phyloP scores from a whole-genome alignment of 345 rosid species.

The Gossypioides kirkii region DNA sequence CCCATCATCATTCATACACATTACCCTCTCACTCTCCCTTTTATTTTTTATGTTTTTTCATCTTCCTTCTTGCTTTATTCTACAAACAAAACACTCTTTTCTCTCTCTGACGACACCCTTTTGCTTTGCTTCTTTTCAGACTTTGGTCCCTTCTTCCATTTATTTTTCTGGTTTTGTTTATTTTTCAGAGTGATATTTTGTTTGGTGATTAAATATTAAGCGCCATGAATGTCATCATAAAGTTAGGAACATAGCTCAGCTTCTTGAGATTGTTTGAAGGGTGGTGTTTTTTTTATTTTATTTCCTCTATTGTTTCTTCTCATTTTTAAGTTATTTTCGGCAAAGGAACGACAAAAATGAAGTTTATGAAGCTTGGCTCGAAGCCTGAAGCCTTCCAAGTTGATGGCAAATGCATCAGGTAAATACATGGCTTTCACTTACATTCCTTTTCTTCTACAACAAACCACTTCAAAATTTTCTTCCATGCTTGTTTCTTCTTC shows the following conservation, averaged over 20 bases:
- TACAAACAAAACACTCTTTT: not conserved
- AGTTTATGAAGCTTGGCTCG: conserved; percentile 92
- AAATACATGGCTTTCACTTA: conserved; percentile 16
- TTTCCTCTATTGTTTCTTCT: not conserved
- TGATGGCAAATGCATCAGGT: conserved; percentile 68
- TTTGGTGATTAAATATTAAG: not conserved
- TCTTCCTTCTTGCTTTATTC: not conserved
- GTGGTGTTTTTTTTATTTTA: not conserved
- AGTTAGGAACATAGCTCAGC: conserved; percentile 7
- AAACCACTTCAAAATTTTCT: not conserved
- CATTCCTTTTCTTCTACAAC: not conserved
- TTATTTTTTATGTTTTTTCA: not conserved
- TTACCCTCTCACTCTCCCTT: not conserved
- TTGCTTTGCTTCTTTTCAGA: conserved; percentile 17
- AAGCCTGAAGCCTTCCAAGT: conserved; percentile 84
- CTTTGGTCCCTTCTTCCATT: not conserved
- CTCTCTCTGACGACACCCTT: conserved; percentile 25
- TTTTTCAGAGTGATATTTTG: not conserved
- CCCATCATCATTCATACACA: conserved; percentile 15
- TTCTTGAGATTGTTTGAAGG: conserved; percentile 19
- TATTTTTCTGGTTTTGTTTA: not conserved
- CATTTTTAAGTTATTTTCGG: conserved; percentile 11
- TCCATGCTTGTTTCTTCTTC: not conserved
- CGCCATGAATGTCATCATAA: conserved; percentile 21
- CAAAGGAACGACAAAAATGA: conserved; percentile 39